Conservation (phyloP, 768 basidiomycete genomes). For the Tephrocybe rancida region DNA sequence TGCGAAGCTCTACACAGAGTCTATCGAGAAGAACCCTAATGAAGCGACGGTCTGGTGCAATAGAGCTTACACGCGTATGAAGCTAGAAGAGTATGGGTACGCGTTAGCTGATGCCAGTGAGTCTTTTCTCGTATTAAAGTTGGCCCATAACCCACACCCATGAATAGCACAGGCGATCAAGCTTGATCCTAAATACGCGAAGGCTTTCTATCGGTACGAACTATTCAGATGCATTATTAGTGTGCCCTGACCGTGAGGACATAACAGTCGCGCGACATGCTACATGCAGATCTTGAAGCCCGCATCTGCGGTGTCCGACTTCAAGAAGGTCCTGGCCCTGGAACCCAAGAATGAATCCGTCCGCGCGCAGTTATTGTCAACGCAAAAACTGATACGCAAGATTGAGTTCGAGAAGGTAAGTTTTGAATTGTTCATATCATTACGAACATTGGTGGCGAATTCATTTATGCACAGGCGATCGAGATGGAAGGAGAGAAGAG, state of each 20-base stretch:
- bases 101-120: constrained; percentile 86
- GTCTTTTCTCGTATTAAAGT: constrained; percentile 29
- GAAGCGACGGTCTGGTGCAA: constrained; percentile 95
- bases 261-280: constrained; percentile 79
- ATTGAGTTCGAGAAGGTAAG: constrained; percentile 92
- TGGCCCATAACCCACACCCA: constrained; percentile 6
- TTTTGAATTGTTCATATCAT: background rate
- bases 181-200: constrained; percentile 87
- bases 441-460: background rate
- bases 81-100: constrained; percentile 91
- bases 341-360: constrained; percentile 89
- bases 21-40: constrained; percentile 84
- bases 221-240: background rate
- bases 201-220: constrained; percentile 80
- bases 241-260: background rate
- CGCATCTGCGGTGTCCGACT: constrained; percentile 83
- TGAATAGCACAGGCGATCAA: constrained; percentile 77
- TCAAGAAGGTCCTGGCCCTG: constrained; percentile 79
- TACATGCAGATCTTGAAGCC: constrained; percentile 89
- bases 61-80: constrained; percentile 89
- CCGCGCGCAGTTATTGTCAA: constrained; percentile 78
- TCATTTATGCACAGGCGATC: constrained; percentile 64
- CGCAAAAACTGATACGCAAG: constrained; percentile 87
- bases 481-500: constrained; percentile 88
- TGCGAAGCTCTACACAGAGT: constrained; percentile 77